Evolutionary conservation across 1,284 basidiomycete species (phyloP).

Genomic region (Entoloma clypeatum): DNA sequence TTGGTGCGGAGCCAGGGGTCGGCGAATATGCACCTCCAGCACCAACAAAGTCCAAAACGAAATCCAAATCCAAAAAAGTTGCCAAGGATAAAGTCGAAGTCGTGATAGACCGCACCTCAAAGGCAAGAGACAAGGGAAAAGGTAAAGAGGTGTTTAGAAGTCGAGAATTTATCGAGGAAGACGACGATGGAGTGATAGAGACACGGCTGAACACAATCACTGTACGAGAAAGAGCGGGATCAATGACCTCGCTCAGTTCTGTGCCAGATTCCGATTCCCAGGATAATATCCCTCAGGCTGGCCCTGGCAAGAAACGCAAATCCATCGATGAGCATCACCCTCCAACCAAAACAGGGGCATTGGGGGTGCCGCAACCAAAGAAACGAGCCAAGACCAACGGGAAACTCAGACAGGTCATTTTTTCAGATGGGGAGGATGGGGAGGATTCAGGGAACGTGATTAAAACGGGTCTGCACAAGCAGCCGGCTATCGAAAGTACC

Average conservation of each 20-base stretch:
- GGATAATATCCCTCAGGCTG: conserved; percentile 8
- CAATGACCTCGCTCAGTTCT: conserved; percentile 18
- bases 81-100: conserved; percentile 22
- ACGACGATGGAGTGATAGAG: conserved; percentile 19
- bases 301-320: conserved; percentile 12
- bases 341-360: background rate
- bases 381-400: conserved; percentile 2
- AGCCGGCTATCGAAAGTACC: background rate
- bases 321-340: conserved; percentile 4
- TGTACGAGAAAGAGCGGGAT: conserved; percentile 13
- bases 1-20: conserved; percentile 15
- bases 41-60: conserved; percentile 19
- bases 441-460: background rate
- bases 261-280: conserved; percentile 17
- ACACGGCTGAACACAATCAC: conserved; percentile 2
- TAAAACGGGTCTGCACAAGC: background rate
- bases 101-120: conserved; percentile 20
- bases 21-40: conserved; percentile 7
- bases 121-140: conserved; percentile 22
- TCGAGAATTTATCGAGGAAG: conserved; percentile 30
- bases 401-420: conserved; percentile 2
- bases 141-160: conserved; percentile 29
- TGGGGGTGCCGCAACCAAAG: conserved; percentile 1
- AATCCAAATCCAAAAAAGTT: conserved; percentile 16
- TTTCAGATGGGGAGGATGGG: conserved; percentile 2